Percentiles rank a stretch among this genome's conserved stretches.
Evolutionary conservation across 768 basidiomycete genomes (phyloP).

Genomic region (Macrolepiota albuminosa): DNA sequence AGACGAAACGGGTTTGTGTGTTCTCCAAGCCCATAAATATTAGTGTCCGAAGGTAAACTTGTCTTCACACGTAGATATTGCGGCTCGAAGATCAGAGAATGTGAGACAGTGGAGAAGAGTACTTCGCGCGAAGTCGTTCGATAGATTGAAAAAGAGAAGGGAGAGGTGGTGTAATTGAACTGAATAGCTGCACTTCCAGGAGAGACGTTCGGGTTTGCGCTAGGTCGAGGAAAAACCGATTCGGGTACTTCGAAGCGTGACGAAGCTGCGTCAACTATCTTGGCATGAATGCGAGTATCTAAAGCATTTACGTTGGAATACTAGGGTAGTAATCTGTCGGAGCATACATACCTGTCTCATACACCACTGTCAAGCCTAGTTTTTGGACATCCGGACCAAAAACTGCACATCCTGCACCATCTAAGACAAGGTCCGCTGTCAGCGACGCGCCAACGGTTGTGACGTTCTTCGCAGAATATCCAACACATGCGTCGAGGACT

Average conservation of each 20-base stretch:
- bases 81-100: slow-evolving; percentile 68
- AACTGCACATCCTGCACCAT: slow-evolving; percentile 50
- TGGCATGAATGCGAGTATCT: slow-evolving; percentile 60
- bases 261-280: slow-evolving; percentile 48
- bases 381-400: slow-evolving; percentile 51
- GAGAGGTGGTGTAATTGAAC: slow-evolving; percentile 55
- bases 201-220: slow-evolving; percentile 20
- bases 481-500: slow-evolving; percentile 54
- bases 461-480: slow-evolving; percentile 50
- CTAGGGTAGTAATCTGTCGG: not conserved
- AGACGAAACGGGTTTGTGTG: slow-evolving; percentile 65
- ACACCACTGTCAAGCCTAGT: slow-evolving; percentile 47
- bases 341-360: slow-evolving; percentile 52
- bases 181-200: slow-evolving; percentile 37
- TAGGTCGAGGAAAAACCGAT: slow-evolving; percentile 54
- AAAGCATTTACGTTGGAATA: not conserved
- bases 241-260: slow-evolving; percentile 63
- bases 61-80: slow-evolving; percentile 76
- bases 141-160: slow-evolving; percentile 57
- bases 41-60: slow-evolving; percentile 49
- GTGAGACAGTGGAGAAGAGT: slow-evolving; percentile 55
- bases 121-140: slow-evolving; percentile 46
- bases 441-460: slow-evolving; percentile 31
- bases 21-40: slow-evolving; percentile 79
- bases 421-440: slow-evolving; percentile 49